Conservation (phyloP, 2,329 filamentous ascomycete genomes). For the Xylaria sp. region DNA sequence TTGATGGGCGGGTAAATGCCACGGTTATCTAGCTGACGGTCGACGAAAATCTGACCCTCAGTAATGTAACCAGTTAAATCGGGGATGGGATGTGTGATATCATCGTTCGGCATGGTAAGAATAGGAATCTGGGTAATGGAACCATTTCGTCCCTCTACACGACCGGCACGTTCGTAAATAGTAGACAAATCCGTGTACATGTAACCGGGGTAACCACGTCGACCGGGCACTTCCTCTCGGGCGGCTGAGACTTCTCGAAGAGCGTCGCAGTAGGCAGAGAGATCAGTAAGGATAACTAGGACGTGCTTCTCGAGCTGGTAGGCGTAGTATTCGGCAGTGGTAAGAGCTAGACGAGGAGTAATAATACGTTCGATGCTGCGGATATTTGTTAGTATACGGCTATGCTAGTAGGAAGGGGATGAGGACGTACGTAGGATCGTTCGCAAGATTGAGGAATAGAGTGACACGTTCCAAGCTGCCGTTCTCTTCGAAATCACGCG, state of each 20-base stretch:
- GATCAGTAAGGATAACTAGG: conserved; percentile 96
- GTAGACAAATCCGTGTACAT: conserved; percentile 99
- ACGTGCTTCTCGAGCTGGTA: conserved; percentile 99
- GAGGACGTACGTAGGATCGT: conserved; percentile 88
- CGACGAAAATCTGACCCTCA: conserved; percentile 97
- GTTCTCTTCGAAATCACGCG: conserved; percentile 98
- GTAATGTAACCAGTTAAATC: conserved; percentile 99
- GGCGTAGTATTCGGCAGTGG: conserved; percentile 99
- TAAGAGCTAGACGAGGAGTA: conserved; percentile 96
- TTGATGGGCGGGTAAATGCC: conserved; percentile 99
- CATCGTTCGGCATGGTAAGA: conserved; percentile 99
- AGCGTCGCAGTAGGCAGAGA: conserved; percentile 98
- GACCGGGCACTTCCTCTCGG: conserved; percentile 97
- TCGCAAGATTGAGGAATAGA: conserved; percentile 98
- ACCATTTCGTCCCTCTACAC: conserved; percentile 95
- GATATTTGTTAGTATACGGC: conserved; percentile 37
- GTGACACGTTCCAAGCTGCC: conserved; percentile 97
- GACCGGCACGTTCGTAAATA: conserved; percentile 98
- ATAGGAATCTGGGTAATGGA: conserved; percentile 99
- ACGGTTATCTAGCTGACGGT: conserved; percentile 93
- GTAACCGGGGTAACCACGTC: conserved; percentile 99
- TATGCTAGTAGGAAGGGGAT: not conserved
- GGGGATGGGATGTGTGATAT: conserved; percentile 98
- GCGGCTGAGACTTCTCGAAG: conserved; percentile 98
- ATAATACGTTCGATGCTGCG: conserved; percentile 98